Evolutionary conservation across 2,329 filamentous ascomycete genomes (phyloP).

Genomic region (Fusarium napiforme): DNA sequence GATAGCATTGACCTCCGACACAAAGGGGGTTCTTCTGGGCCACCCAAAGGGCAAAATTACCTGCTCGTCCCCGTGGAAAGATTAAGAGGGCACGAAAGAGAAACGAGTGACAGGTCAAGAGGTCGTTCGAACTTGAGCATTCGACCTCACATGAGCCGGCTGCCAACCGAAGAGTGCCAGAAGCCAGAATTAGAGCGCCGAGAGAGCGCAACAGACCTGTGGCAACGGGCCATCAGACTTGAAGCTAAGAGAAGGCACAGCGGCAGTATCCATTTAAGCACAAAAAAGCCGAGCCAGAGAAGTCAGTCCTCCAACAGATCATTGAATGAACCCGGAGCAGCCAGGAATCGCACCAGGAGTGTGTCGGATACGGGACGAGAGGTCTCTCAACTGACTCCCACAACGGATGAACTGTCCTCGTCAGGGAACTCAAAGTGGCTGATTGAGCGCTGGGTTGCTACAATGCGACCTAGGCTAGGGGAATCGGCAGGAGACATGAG

Average conservation of each 20-base stretch:
- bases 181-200: conserved; percentile 19
- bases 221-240: conserved; percentile 43
- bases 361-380: background rate
- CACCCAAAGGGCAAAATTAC: background rate
- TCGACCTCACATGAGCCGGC: conserved; percentile 18
- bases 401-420: conserved; percentile 22
- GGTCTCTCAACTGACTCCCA: conserved; percentile 22
- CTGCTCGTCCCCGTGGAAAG: background rate
- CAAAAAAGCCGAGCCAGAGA: background rate
- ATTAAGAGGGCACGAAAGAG: background rate
- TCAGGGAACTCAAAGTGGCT: conserved; percentile 25
- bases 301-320: background rate
- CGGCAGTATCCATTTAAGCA: conserved; percentile 14
- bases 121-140: conserved; percentile 32
- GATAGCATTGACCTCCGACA: background rate
- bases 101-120: conserved; percentile 20
- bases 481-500: background rate
- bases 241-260: conserved; percentile 38
- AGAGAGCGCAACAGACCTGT: conserved; percentile 43
- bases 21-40: background rate
- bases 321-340: background rate
- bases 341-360: conserved; percentile 5
- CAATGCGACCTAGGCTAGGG: conserved; percentile 21
- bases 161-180: conserved; percentile 13
- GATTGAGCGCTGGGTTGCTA: conserved; percentile 35